Percentiles rank a stretch among this genome's conserved stretches.
These are phyloP conservation scores for Plasmodium vivax DNA, from an alignment of 169 alveolate genomes.

Conservation along the genomic window DNA sequence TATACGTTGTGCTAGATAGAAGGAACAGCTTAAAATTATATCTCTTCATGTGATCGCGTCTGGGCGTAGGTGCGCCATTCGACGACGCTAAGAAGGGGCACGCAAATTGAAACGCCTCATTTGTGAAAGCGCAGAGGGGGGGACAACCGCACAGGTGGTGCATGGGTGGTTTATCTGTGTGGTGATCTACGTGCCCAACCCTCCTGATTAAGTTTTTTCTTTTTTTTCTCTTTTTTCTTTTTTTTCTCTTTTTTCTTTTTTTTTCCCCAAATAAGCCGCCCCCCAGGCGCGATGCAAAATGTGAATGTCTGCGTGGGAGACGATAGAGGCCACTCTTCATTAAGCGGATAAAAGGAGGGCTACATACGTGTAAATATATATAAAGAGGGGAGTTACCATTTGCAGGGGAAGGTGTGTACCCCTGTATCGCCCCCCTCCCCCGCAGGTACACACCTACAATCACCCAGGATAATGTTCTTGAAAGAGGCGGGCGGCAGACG, in stretches of 20 bases:
- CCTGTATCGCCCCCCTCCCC: neutral
- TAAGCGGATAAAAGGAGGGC: neutral
- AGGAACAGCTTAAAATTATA: neutral
- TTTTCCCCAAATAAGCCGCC: neutral
- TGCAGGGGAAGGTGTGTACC: neutral
- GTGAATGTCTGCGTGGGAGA: neutral
- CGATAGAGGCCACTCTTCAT: neutral
- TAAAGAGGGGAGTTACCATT: neutral
- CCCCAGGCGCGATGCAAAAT: neutral
- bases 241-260: too few relatives aligned
- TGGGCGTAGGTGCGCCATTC: neutral
- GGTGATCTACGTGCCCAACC: neutral
- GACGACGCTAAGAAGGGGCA: neutral
- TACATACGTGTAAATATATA: neutral
- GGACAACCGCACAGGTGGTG: neutral
- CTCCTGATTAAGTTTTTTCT: neutral
- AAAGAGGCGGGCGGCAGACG: neutral
- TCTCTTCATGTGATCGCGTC: neutral
- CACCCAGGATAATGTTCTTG: constrained; percentile 11
- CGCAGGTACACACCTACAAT: neutral
- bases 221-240: too few relatives aligned
- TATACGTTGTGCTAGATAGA: neutral
- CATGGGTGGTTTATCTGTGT: neutral
- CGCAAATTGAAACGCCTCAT: neutral
- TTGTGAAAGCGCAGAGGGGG: neutral